A percentile compares a stretch with the other conserved stretches of the same genome.
Evolutionary conservation across 2,329 filamentous ascomycete species (phyloP).

Genomic region (Chlorencoelia australis): DNA sequence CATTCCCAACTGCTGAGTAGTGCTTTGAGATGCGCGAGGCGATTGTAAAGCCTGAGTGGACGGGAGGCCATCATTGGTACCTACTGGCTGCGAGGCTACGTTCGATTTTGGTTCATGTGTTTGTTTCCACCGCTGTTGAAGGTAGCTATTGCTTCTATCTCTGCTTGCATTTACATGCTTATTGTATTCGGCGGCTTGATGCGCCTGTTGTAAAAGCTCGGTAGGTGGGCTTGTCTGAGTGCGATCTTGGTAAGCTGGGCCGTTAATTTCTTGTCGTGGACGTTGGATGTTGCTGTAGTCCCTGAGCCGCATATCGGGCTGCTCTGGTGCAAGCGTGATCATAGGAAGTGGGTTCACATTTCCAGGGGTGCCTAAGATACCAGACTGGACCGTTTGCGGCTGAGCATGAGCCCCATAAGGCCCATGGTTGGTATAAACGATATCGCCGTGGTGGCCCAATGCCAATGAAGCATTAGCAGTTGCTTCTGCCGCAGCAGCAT

Average conservation of each 20-base stretch:
- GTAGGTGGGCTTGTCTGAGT: slow-evolving; percentile 64
- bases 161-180: slow-evolving; percentile 73
- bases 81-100: slow-evolving; percentile 24
- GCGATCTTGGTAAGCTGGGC: slow-evolving; percentile 79
- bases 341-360: slow-evolving; percentile 67
- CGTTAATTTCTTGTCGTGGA: slow-evolving; percentile 81
- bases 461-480: slow-evolving; percentile 44
- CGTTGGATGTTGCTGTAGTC: slow-evolving; percentile 79
- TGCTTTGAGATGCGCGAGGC: slow-evolving; percentile 44
- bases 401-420: slow-evolving; percentile 54
- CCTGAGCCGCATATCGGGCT: slow-evolving; percentile 65
- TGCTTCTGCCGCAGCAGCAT: slow-evolving; percentile 57
- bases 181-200: slow-evolving; percentile 85
- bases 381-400: slow-evolving; percentile 60
- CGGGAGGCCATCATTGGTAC: slow-evolving; percentile 35
- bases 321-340: slow-evolving; percentile 71
- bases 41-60: slow-evolving; percentile 47
- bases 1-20: slow-evolving; percentile 42
- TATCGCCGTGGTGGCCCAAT: slow-evolving; percentile 67
- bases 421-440: slow-evolving; percentile 72
- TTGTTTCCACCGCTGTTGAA: slow-evolving; percentile 73
- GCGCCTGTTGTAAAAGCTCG: slow-evolving; percentile 77
- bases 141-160: slow-evolving; percentile 65
- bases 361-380: slow-evolving; percentile 57
- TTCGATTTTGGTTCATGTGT: slow-evolving; percentile 68